A percentile compares a stretch with the other conserved stretches of the same genome.
Evolutionary conservation across 805 yeast species (phyloP).

Genomic region (Myxozyma sirexii): DNA sequence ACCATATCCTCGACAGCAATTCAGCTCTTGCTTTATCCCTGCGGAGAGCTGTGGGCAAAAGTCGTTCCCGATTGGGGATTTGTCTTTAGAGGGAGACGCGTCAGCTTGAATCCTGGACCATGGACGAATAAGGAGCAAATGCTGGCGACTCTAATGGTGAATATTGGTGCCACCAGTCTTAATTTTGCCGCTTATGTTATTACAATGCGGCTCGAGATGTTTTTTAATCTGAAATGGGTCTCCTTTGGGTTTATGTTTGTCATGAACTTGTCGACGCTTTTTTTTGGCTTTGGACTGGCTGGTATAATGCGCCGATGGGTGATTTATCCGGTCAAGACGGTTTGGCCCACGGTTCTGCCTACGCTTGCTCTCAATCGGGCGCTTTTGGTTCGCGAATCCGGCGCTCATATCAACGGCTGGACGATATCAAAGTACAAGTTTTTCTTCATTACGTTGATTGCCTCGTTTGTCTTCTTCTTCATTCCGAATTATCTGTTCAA

Average conservation of each 20-base stretch:
- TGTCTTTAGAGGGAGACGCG: slow-evolving; percentile 43
- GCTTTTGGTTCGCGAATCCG: slow-evolving; percentile 43
- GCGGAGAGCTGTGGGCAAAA: slow-evolving; percentile 52
- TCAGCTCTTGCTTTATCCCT: slow-evolving; percentile 60
- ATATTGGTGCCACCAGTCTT: slow-evolving; percentile 11
- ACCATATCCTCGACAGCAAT: slow-evolving; percentile 62
- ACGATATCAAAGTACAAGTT: slow-evolving; percentile 53
- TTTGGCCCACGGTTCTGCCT: slow-evolving; percentile 59
- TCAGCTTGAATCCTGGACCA: slow-evolving; percentile 61
- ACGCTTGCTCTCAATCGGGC: slow-evolving; percentile 47
- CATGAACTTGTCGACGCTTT: slow-evolving; percentile 51
- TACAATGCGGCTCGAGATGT: slow-evolving; percentile 29
- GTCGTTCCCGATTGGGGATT: slow-evolving; percentile 50
- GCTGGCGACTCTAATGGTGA: slow-evolving; percentile 52
- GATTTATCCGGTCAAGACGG: slow-evolving; percentile 47
- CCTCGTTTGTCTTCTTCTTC: slow-evolving; percentile 63
- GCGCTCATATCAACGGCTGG: slow-evolving; percentile 61
- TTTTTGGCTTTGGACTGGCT: slow-evolving; percentile 54
- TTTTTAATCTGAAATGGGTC: slow-evolving; percentile 42
- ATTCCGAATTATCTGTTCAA: slow-evolving; percentile 65
- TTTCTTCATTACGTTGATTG: slow-evolving; percentile 50
- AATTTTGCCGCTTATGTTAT: slow-evolving; percentile 7
- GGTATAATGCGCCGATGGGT: slow-evolving; percentile 60
- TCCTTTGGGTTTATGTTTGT: too few relatives aligned
- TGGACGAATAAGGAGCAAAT: slow-evolving; percentile 67